Conservation (phyloP, 306 rosid species). For the Rosa persica region DNA sequence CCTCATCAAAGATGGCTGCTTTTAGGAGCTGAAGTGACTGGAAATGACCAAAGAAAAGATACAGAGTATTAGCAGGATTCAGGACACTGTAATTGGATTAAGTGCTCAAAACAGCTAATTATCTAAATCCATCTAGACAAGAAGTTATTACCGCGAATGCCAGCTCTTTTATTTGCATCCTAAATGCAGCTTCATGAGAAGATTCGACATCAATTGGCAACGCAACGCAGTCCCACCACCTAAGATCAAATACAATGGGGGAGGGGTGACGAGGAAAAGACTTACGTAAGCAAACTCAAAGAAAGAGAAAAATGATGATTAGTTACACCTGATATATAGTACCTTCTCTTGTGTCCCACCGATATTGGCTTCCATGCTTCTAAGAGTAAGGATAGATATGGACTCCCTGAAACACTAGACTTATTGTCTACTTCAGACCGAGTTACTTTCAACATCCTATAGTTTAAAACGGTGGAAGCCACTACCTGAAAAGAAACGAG, state of each 20-base stretch:
- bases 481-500: slow-evolving; percentile 50
- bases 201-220: slow-evolving; percentile 80
- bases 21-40: slow-evolving; percentile 92
- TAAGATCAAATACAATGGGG: slow-evolving; percentile 30
- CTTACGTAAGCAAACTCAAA: neutral
- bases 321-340: neutral
- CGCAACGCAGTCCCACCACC: slow-evolving; percentile 99
- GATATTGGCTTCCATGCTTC: slow-evolving; percentile 94
- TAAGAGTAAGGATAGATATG: slow-evolving; percentile 52
- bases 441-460: slow-evolving; percentile 55
- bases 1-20: slow-evolving; percentile 74
- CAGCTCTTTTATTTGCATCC: slow-evolving; percentile 77
- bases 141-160: slow-evolving; percentile 67
- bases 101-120: neutral
- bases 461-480: slow-evolving; percentile 63
- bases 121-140: slow-evolving; percentile 18
- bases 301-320: neutral
- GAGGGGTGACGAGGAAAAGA: neutral
- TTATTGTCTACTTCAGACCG: slow-evolving; percentile 32
- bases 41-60: slow-evolving; percentile 8
- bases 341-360: slow-evolving; percentile 93
- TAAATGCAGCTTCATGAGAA: slow-evolving; percentile 69
- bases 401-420: slow-evolving; percentile 36
- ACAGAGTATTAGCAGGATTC: neutral
- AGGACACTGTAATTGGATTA: neutral